Evolutionary conservation across 371 early-diverging fungal genomes (phyloP), one percentile per base, ranked within the genome.

Genomic region (Synchytrium microbalum): DNA sequence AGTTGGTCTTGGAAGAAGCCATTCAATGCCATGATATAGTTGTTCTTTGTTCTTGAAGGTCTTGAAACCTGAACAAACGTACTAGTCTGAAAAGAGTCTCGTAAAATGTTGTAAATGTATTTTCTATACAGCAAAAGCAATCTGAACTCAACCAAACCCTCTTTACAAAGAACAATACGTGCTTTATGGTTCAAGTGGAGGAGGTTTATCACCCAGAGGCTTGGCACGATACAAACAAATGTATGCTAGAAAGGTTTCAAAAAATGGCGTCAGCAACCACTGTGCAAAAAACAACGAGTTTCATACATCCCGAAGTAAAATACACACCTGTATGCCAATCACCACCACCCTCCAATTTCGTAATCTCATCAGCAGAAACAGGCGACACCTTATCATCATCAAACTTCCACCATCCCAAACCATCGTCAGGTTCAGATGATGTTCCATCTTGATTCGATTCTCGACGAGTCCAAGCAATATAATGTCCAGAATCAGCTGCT

Each of bases 301-400:
- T 16, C 14, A 19, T 8, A 32, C 16, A 32, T 38, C 16, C 19
- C 8, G 27, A 28, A 27, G 16, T 19, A 23, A 19, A 14, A 16
- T 58, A 26, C 59, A 30, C 57, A 69, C 65, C 78, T 19, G 73
- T 70, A 58, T 77, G 79, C 77, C 79, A 80, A 65, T 80, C 83
- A 19, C 80, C 81, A 29, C 95, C 95, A 32, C 98, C 98, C 64
- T 90, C 91, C 64, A 96, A 82, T 72, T 91, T 92, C 57, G 84
- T 74, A 62, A 98, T 91, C 29, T 96, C 98, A 31, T 88, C 89
- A 61, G 87, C 83, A 2, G 75, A 82, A 51, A 95, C 88, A 25
- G 85, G 79, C 2, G 89, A 86, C 3, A 98, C 97, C 59, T 89
- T 87, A 67, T 97, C 96, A 71, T 98, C 98, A 72, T 98, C 95